phyloP scores from a whole-genome alignment of 2,329 filamentous ascomycete species.

The Ascochyta pisi region DNA sequence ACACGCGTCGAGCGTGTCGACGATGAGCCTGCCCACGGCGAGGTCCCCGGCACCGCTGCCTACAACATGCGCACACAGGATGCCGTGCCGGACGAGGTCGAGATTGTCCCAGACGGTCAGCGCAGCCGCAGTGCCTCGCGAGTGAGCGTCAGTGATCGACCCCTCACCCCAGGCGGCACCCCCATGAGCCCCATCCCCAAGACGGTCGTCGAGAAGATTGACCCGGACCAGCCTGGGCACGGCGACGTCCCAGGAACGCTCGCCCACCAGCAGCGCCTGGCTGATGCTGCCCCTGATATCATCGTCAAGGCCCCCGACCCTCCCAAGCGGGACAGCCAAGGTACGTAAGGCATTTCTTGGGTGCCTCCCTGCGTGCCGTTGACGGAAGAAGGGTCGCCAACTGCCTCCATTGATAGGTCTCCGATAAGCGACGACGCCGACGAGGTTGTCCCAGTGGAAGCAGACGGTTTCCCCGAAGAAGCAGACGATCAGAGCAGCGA shows the following conservation, averaged over 20 bases:
- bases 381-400: conserved; percentile 67
- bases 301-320: conserved; percentile 58
- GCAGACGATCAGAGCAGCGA: conserved; percentile 16
- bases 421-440: conserved; percentile 51
- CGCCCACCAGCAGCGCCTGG: conserved; percentile 63
- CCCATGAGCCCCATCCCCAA: conserved; percentile 62
- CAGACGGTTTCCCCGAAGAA: background rate
- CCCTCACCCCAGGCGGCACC: conserved; percentile 59
- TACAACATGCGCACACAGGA: conserved; percentile 65
- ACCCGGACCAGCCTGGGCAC: conserved; percentile 62
- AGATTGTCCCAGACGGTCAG: conserved; percentile 58
- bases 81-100: conserved; percentile 69
- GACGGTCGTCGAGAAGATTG: conserved; percentile 68
- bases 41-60: conserved; percentile 66
- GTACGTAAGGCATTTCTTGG: conserved; percentile 60
- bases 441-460: conserved; percentile 1
- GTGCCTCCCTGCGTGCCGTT: conserved; percentile 61
- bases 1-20: conserved; percentile 71
- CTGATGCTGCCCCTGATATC: conserved; percentile 66
- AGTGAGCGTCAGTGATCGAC: conserved; percentile 53
- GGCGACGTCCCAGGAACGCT: conserved; percentile 68
- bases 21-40: conserved; percentile 63
- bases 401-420: conserved; percentile 59
- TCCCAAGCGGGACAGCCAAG: conserved; percentile 55
- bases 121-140: conserved; percentile 49